A percentile compares a stretch with the other conserved stretches of the same genome.
phyloP scores from a whole-genome alignment of 2,329 filamentous ascomycete species.

The Sclerotinia trifoliorum region DNA sequence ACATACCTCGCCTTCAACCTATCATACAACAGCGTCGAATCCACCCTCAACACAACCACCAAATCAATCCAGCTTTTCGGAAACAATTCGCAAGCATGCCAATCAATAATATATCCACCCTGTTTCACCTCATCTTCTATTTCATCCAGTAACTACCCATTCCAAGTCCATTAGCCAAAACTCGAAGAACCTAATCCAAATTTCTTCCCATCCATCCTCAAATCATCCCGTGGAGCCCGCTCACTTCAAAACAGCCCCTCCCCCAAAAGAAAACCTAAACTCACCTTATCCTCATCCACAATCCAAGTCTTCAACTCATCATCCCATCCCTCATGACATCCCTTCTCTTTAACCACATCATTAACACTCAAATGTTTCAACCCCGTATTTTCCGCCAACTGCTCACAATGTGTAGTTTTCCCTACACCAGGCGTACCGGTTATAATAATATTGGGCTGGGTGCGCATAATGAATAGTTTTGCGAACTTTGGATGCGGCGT shows the following conservation, averaged over 20 bases:
- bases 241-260: too few species aligned
- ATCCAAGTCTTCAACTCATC: conserved; percentile 85
- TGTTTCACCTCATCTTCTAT: conserved; percentile 77
- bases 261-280: not conserved
- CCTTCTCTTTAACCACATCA: conserved; percentile 83
- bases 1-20: conserved; percentile 68
- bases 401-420: conserved; percentile 89
- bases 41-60: conserved; percentile 83
- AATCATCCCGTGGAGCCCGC: not conserved
- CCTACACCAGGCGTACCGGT: conserved; percentile 95
- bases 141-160: conserved; percentile 72
- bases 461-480: conserved; percentile 13
- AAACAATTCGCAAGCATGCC: conserved; percentile 96
- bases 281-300: conserved; percentile 84
- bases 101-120: conserved; percentile 90
- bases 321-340: conserved; percentile 84
- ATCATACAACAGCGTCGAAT: conserved; percentile 80
- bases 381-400: conserved; percentile 71
- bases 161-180: conserved; percentile 3
- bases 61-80: conserved; percentile 92
- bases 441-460: conserved; percentile 81
- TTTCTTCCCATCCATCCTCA: not conserved
- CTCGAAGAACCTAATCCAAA: not conserved
- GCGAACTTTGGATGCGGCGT: not conserved
- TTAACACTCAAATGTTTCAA: conserved; percentile 86